Evolutionary conservation across 345 rosid species (phyloP), one percentile per base, ranked within the genome.

Genomic region (Sonneratia alba): DNA sequence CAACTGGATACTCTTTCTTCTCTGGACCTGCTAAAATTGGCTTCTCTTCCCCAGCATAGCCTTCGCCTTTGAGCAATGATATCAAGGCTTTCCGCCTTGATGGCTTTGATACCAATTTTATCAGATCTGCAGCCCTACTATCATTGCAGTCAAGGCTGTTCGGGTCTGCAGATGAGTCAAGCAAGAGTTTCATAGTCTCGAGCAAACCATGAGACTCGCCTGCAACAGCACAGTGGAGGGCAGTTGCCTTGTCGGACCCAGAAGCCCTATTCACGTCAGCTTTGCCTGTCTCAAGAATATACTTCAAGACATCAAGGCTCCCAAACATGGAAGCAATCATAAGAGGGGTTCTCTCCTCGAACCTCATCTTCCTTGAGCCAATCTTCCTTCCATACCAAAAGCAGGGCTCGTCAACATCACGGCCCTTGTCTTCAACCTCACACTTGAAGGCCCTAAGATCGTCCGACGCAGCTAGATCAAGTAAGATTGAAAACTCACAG

Each of bases 251-350:
- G 84, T 91, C 97, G 1, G 74, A 74, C 36, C 97, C 86, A 32
- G 87, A 91, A 74, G 84, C 83, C 77, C 87, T 82, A 61, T 91
- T 86, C 72, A 89, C 88, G 70, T 91, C 87, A 55, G 76, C 78
- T 66, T 78, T 85, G 5, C 85, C 86, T 0, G 85, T 82, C 69
- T 74, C 78, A 13, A 87, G 75, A 22, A 94, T 81, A 71, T 89
- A 91, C 79, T 80, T 88, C 73, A 87, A 55, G 36, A 91, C 88
- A 4, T 85, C 69, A 21, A 70, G 3, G 76, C 97, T 91, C 47
- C 97, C 98, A 57, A 83, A 91, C 87, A 86, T 81, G 76, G 93
- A 86, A 77, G 96, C 96, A 63, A 94, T 87, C 89, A 88, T 85
- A 2, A 94, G 84, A 2, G 96, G 97, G 0, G 96, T 94, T 77